Evolutionary conservation across 2,329 filamentous ascomycete genomes (phyloP), one percentile per base, ranked within the genome.

Genomic region (Colletotrichum sp.): DNA sequence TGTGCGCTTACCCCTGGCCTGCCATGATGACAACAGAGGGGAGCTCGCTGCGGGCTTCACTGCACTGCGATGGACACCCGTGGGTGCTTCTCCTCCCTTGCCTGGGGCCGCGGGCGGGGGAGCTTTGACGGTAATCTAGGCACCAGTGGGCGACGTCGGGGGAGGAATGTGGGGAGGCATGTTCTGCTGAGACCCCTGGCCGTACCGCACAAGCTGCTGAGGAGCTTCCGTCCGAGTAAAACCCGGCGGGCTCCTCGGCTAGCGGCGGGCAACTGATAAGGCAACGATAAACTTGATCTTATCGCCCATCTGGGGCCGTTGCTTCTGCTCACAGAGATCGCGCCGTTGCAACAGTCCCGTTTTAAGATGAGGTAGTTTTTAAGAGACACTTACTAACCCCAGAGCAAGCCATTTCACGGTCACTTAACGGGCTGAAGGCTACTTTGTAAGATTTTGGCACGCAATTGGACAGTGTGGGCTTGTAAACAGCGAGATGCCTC

Each of bases 1-100:
- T 69, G 36, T 76, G 75, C 75, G 73, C 73, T 60, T 73, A 73
- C 70, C 73, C 73, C 64, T 76, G 73, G 73, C 63, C n/a, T 63
- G 72, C 70, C 64, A 73, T 68, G 73, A 76, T 76, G 39, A 49
- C 69, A 68, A 28, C 66, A 24, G 24, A 34, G 68, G 49, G 36
- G 67, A 62, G 57, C 55, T 63, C 30, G 28, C 34, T 44, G 32
- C n/a, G 64, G 44, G 36, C 36, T 24, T 64, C 57, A 55, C 59
- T 49, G 59, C n/a, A 44, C 34, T 18, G 24, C 55, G 36, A 68
- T 59, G 66, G 44, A 49, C 44, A 21, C 44, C 44, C 44, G 44
- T 49, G 44, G 66, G 66, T 60, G 57, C 68, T 30, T 26, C 66
- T 64, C 71, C 71, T 70, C 59, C 34, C 36, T 76, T 30, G 30